phyloP scores from a whole-genome alignment of 2,329 filamentous ascomycete species.

The Sporothrix sp. region DNA sequence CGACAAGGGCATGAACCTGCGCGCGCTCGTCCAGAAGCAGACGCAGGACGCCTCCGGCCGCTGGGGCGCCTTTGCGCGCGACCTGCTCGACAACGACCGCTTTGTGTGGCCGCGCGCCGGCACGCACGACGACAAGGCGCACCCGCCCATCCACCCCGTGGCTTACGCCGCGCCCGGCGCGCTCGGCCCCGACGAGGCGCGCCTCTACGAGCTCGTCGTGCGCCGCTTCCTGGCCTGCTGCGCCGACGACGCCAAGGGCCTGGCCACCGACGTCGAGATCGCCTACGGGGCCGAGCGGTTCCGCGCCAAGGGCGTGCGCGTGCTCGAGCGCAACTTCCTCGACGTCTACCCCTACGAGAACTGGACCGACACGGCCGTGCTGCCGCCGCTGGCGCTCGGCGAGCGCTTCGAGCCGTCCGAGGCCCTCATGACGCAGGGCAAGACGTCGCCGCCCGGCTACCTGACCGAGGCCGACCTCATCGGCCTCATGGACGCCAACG shows the following conservation, averaged over 20 bases:
- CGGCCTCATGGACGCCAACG: constrained; percentile 94
- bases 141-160: constrained; percentile 93
- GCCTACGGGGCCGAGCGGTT: constrained; percentile 77
- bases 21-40: constrained; percentile 73
- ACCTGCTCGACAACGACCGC: constrained; percentile 55
- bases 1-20: constrained; percentile 78
- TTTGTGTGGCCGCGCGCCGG: constrained; percentile 78
- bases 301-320: constrained; percentile 70
- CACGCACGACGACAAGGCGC: constrained; percentile 87
- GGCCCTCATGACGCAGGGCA: constrained; percentile 82
- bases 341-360: constrained; percentile 95
- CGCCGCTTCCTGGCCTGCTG: constrained; percentile 92
- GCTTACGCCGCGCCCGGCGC: constrained; percentile 65
- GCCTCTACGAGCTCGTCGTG: constrained; percentile 85
- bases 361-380: constrained; percentile 78
- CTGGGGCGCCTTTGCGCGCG: constrained; percentile 76
- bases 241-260: constrained; percentile 83
- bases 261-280: constrained; percentile 76
- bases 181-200: constrained; percentile 55
- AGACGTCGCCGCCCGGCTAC: constrained; percentile 75
- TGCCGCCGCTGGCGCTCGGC: constrained; percentile 69
- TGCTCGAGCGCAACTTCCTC: constrained; percentile 83
- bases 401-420: constrained; percentile 83
- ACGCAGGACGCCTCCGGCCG: constrained; percentile 50
- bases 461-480: constrained; percentile 94